Base-by-base conservation (phyloP, 2,329 filamentous ascomycete genomes). In the Cercospora citrullina region DNA sequence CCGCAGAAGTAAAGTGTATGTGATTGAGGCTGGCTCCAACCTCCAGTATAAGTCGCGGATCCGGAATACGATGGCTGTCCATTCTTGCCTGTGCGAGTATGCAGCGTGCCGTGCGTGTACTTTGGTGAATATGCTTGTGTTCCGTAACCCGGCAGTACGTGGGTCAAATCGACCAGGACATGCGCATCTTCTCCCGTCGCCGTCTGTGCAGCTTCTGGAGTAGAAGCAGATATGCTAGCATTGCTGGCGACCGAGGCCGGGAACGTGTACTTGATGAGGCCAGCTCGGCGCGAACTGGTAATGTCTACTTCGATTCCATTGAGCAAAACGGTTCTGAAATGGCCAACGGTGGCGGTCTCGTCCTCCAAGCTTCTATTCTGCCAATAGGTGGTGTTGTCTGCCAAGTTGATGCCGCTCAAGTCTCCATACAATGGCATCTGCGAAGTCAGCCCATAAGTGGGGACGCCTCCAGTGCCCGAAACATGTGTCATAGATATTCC, bases 131-230 rank as follows among this genome's bases (percentile, higher is more conserved):
- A 74, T n/a, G 69, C 53, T 10, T 71, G 60, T 6, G 63, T 65
- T 53, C 59, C 78, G 8, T 78, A 80, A 0, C 77, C 75, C 2
- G 81, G 83, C 2, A 84, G 77, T 23, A 83, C 81, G 70, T 86
- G 86, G 55, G 84, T 82, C 10, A 83, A 74, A 67, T 85, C 84
- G 0, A 84, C 79, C 2, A 85, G 71, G 5, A 85, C 72, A 31
- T 84, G 80, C 12, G 78, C 80, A 5, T 79, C 78, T 2, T 78
- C 31, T 12, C 26, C 30, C 16, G 23, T 62, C 10, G 42, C 26
- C 8, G 31, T 30, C 26, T 63, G 16, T 18, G 3, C 45, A 26
- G n/a, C 5, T 21, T 14, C 53, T 1, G n/a, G 28, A 21, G 5
- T 30, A 5, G 16, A 26, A 9, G 26, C 65, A 36, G 28, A 42